Conservation (phyloP, 2,329 filamentous ascomycete genomes). For the Cadophora luteo-olivacea region DNA sequence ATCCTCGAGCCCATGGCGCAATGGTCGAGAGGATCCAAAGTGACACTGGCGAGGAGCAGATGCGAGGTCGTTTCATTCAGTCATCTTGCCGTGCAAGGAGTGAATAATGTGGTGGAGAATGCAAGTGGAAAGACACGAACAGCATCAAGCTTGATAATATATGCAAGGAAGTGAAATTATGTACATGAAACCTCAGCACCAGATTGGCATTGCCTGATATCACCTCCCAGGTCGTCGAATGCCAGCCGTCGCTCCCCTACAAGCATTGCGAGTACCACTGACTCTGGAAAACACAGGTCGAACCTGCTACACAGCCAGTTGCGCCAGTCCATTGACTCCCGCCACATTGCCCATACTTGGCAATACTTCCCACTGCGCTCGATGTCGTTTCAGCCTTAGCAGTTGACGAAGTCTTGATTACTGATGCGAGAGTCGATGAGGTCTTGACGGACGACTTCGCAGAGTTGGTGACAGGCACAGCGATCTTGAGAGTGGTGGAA, state of each 20-base stretch:
- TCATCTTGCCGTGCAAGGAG: no score
- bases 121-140: neutral
- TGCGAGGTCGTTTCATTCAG: no score
- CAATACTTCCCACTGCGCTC: conserved; percentile 11
- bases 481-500: neutral
- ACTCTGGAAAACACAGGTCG: conserved; percentile 24
- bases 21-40: no score
- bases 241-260: neutral
- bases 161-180: neutral
- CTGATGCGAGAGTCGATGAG: neutral
- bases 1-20: no score
- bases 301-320: conserved; percentile 22
- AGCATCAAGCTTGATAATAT: conserved; percentile 6
- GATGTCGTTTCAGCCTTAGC: neutral
- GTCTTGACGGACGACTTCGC: neutral
- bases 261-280: conserved; percentile 29
- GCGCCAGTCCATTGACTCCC: conserved; percentile 21
- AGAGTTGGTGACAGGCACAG: neutral
- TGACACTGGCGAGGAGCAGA: no score
- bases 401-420: neutral
- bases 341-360: conserved; percentile 25
- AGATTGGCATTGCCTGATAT: no score
- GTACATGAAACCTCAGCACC: neutral
- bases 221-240: no score
- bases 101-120: no score